Evolutionary conservation across 805 yeast species (phyloP), one percentile per base, ranked within the genome.

Genomic region (Saccharomycopsis oosterbeekiorum): DNA sequence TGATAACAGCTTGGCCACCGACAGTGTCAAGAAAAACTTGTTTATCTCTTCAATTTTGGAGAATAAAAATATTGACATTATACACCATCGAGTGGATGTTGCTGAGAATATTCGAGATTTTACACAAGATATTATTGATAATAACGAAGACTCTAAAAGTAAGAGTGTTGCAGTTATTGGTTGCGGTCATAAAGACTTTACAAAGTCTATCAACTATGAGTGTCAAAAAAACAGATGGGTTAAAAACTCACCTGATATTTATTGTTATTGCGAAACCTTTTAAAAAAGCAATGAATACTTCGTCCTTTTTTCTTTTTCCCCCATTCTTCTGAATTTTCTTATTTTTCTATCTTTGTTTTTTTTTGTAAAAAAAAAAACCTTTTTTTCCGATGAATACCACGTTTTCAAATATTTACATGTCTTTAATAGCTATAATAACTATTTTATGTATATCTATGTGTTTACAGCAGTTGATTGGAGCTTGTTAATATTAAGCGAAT

Each of bases 101-200:
- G 3, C 19, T 19, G 50, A 42, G 24, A 17, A 42, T 15, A 42
- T 42, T 15, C 50, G 19, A 5, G 19, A 42, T 15, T 17, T 42
- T n/a, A 19, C 17, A 19, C 15, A 51, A 15, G 65, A 66, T 10
- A 60, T 67, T n/a, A 56, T 64, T 4, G 41, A 54, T 1, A 54
- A 57, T 9, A 62, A 60, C 29, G 42, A 59, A 10, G 53, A 39
- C 39, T 66, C 67, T 43, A 71, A 70, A 60, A 66, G 75, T 0
- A 63, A 59, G 51, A 61, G 68, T 2, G 47, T 78, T 61, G 81
- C 80, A 1, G 73, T 77, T 9, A 56, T 74, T 11, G 67, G 71
- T 17, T 78, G 82, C 70, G 82, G 82, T 0, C 76, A 79, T 1
- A 64, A 60, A 2, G 64, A 60, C 0, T 73, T 79, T 61, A 70